Conservation (phyloP, 2,329 filamentous ascomycete genomes). For the Bretziella fagacearum region DNA sequence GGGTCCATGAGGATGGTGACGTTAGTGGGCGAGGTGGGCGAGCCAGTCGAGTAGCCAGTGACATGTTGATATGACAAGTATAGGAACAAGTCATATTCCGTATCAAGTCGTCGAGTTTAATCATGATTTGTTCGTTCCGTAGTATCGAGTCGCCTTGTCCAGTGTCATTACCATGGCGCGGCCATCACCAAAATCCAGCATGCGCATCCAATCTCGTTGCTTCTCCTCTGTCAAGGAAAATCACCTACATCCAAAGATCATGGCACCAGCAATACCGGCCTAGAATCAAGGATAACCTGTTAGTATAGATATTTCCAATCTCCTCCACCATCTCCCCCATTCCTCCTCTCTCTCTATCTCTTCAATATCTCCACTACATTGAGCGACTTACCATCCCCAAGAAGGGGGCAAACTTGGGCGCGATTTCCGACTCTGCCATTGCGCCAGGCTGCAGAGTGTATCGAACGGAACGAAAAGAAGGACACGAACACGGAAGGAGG, state of each 20-base stretch:
- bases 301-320: neutral
- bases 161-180: too few relatives aligned
- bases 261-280: constrained; percentile 64
- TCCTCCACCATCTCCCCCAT: neutral
- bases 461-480: neutral
- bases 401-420: constrained; percentile 74
- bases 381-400: constrained; percentile 58
- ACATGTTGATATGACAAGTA: too few relatives aligned
- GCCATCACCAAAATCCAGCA: neutral
- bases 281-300: constrained; percentile 21
- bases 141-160: too few relatives aligned
- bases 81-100: too few relatives aligned
- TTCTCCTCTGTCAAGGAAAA: neutral
- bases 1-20: neutral
- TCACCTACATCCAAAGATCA: constrained; percentile 65
- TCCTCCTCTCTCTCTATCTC: neutral
- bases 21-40: neutral
- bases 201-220: neutral
- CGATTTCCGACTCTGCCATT: constrained; percentile 42
- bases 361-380: neutral
- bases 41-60: neutral
- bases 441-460: constrained; percentile 16
- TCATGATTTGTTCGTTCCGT: too few relatives aligned
- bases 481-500: neutral
- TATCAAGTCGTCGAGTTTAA: too few relatives aligned